Base-by-base conservation (phyloP, 768 basidiomycete genomes). In the Scleroderma citrinum region DNA sequence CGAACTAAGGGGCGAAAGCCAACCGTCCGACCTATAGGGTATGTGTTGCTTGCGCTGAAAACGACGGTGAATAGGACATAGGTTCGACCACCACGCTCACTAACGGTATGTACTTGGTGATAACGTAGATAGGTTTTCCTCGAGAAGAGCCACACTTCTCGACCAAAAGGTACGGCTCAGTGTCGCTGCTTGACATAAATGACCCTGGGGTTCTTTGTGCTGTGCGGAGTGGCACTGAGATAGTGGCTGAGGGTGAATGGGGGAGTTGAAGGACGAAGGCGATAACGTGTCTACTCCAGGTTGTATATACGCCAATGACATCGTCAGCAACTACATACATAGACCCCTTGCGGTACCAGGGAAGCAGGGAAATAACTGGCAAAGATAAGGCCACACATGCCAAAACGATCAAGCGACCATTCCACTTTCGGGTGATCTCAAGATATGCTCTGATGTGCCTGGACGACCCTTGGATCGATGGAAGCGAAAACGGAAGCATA, bases 71-170 rank as follows among this genome's bases (percentile, higher is more conserved):
- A 55, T 23, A 39, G 41, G n/a, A 35, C 12, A 50, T n/a, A 19
- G 13, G 43, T 14, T 47, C 35, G 50, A 55, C 44, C 36, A 47
- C 38, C 21, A 39, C 8, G 34, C 34, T 43, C 24, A 71, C 70
- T 71, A 52, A 72, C 71, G 70, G 71, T 32, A 57, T 67, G 41
- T 71, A 55, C 56, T 71, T 71, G 17, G 70, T 71, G 59, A 71
- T 73, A 54, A 71, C 70, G 48, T 71, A 71, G 54, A 71, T 72
- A 44, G 70, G 69, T 44, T 63, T 68, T 40, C 71, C 70, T n/a
- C 71, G 64, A 26, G 66, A 66, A 31, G 71, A 66, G 10, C 70
- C 70, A 48, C 70, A 71, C 56, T 72, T 73, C 57, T 71, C 70
- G 29, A 71, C 67, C 46, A 73, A 60, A 41, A 71, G 68, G 48